Evolutionary conservation across 2,329 filamentous ascomycete genomes (phyloP), one percentile per base, ranked within the genome.

Genomic region (Scolecobasidium constrictum): DNA sequence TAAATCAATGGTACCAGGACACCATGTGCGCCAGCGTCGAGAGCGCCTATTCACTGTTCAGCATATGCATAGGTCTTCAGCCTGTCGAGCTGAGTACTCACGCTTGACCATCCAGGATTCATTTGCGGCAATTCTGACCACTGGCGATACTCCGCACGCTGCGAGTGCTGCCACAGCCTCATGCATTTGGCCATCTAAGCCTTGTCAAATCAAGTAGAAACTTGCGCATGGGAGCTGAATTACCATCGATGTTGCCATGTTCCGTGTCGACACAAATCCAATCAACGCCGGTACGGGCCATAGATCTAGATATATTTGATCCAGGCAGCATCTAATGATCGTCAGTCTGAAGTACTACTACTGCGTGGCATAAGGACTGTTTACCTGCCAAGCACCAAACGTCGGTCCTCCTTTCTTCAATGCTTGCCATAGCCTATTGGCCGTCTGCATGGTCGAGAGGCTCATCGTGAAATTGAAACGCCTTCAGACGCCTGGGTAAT

Each of bases 61-160:
- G n/a, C n/a, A n/a, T n/a, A n/a, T n/a, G n/a, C n/a, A n/a, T n/a
- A n/a, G n/a, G n/a, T n/a, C n/a, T n/a, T n/a, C n/a, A n/a, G n/a
- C n/a, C n/a, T n/a, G n/a, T 36, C 11, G 15, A 33, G 4, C 7
- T 22, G 35, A 40, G 12, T 43, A 52, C 60, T 45, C 55, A 66
- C 74, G 62, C 54, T 78, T 78, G 45, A 78, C 72, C 72, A 77
- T 75, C 73, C 72, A 77, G 38, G 68, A 64, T 57, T 78, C 72
- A 44, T 74, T 74, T 19, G 71, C 71, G 12, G 71, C 65, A 34
- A 78, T 69, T 40, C 63, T 58, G 16, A 69, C 65, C 11, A 68
- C 48, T 4, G 66, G 65, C 28, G 58, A 63, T 18, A 67, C 61
- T 11, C 63, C 63, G 41, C 62, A 63, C 18, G 60, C 58, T 26